phyloP scores from a whole-genome alignment of 371 early-diverging fungal genomes.

The Saksenaea vasiformis region DNA sequence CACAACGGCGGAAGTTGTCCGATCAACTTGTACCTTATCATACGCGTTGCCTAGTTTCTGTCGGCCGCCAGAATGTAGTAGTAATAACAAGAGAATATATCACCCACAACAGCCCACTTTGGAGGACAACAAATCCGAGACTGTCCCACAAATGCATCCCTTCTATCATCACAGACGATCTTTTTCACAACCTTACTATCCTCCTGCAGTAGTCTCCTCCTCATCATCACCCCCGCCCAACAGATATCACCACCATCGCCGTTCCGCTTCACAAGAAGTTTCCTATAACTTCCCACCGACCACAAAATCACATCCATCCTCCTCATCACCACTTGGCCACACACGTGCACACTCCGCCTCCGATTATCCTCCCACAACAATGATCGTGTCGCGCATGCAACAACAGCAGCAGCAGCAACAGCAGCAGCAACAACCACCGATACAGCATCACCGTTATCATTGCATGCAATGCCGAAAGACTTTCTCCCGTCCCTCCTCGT shows the following conservation, averaged over 20 bases:
- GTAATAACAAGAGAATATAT: background rate
- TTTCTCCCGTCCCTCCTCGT: slow-evolving; percentile 36
- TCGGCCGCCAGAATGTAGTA: background rate
- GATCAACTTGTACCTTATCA: background rate
- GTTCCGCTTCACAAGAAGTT: background rate
- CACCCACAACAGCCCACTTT: background rate
- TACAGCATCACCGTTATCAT: background rate
- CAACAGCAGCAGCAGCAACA: background rate
- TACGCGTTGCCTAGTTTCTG: background rate
- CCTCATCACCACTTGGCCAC: background rate
- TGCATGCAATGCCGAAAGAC: slow-evolving; percentile 26
- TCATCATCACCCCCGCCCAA: background rate
- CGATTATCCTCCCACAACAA: background rate
- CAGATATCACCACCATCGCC: background rate
- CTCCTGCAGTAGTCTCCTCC: background rate
- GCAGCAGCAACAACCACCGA: background rate
- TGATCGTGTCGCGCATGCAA: background rate
- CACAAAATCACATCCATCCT: background rate
- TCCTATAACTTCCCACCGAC: background rate
- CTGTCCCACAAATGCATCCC: background rate
- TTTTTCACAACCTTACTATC: background rate
- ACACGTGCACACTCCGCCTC: background rate
- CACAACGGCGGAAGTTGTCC: background rate
- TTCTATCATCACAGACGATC: slow-evolving; percentile 1
- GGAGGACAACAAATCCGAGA: background rate